Base-by-base conservation (phyloP, 352 stramenopile genomes). In the Phytopythium boreale region DNA sequence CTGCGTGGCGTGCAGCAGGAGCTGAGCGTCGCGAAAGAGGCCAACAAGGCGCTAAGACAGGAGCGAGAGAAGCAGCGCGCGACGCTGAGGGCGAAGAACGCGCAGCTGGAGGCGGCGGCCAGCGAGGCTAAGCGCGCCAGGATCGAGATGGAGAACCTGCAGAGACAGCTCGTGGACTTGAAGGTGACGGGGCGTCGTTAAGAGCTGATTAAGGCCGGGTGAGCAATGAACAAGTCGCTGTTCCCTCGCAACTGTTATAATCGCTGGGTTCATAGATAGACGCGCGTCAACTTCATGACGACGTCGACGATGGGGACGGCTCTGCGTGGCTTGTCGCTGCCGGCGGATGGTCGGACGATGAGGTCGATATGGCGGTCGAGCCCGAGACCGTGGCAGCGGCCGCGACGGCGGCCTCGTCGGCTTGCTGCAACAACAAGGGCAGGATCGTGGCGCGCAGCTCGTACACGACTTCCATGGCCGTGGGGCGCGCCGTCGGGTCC, bases 391-490 rank as follows among this genome's bases (percentile, higher is more conserved):
- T 61, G 26, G 56, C 39, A 2, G 56, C 19, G 8, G 37, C 39
- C 2, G 27, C 27, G 26, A 37, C 26, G 3, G 56, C 19, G 15
- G 37, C 39, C 0, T 19, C 27, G 7, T 61, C 37, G 43, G 53
- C 64, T 26, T 75, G 71, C 27, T 70, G 63, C 11, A 74, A 68
- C 34, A 89, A 56, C 57, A 81, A 52, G 15, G 79, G 78, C 20
- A 73, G 75, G 26, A 91, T 76, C 50, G 71, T 74, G 9, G 79
- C 81, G 6, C 84, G 82, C 43, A 92, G 61, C 50, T 83, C 79
- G 56, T 84, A 90, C 10, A 80, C 77, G 20, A 89, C 79, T 59
- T 92, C 71, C 74, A 89, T 83, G 20, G 83, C 85, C 4, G 80
- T 92, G 9, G 85, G 83, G 9, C 83, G 80, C 41, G 77, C 73